Base-by-base conservation (phyloP, 345 rosid genomes). In the Atalantia buxifolia region DNA sequence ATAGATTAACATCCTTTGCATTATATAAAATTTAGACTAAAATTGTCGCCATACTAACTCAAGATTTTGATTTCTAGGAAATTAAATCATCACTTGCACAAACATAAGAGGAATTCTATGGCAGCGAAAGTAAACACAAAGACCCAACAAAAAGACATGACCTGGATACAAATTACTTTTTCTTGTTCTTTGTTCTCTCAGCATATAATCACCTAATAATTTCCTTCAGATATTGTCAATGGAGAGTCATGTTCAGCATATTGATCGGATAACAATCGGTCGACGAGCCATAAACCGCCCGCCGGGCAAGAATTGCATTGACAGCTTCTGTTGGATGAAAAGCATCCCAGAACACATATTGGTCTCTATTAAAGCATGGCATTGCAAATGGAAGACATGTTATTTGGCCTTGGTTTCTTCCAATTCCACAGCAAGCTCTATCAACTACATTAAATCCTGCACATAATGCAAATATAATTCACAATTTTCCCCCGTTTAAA, bases 251-350 rank as follows among this genome's bases (percentile, higher is more conserved):
- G 72, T 88, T 93, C 48, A 87, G 94, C 76, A 94, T 83, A 79
- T 94, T 93, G 53, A 94, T 86, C 4, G 98, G 98, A 80, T 90
- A 91, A 40, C 80, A 79, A 40, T 93, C 92, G 1, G 81, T 62
- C 25, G 85, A 88, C 4, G 97, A 79, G 2, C 98, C 98, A 18
- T 85, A 87, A 81, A 89, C 87, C 25, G 98, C 95, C 70, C 92
- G 83, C 50, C 81, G 84, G 21, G 86, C 92, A 38, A 94, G 87
- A 42, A 94, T 75, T 13, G 83, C 81, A 66, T 83, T 86, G 0
- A 88, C 97, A n/a, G 90, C 91, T 76, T 92, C 87, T 16, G 98
- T 94, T 28, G 95, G 98, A 81, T 97, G 98, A 70, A 86, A 96
- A 1, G 98, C 99, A 69, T 96, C 98, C 99, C 99, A 96, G 66